Evolutionary conservation across 108 stramenopile species (phyloP), one percentile per base, ranked within the genome.

Genomic region (Mediolabrus comicus): DNA sequence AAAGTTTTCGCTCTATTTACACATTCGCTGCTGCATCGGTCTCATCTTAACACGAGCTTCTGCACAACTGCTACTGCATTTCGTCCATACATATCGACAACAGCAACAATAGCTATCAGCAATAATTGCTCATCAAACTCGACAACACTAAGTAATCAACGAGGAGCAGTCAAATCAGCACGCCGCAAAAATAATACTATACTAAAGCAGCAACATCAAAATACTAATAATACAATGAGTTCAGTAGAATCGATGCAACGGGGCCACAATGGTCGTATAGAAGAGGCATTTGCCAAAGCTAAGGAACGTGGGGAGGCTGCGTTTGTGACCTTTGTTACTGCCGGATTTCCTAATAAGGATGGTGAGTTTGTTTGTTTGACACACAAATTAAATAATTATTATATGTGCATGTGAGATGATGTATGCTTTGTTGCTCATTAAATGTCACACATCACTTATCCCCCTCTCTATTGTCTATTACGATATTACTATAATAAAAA

Each of bases 251-350:
- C 82, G 43, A 84, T 89, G 85, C 63, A 75, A 67, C 86, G 87
- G 19, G 90, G 90, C 41, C 57, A 87, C 58, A 84, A 78, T 34
- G 90, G 90, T 67, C 85, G 92, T 32, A 85, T 94, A 67, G 92
- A 94, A 61, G 80, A 83, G 55, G 89, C 90, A 28, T 95, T 95
- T 79, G 87, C 79, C n/a, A 35, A 80, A 8, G 87, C 88, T 60
- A 92, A 92, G 58, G 82, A 87, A 59, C 63, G 71, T 39, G 87
- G 87, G 2, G 90, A 91, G 81, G 94, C 94, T 27, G 94, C 92
- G 13, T 95, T 95, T 81, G 77, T 95, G 30, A 84, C 88, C 34
- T 95, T 95, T 72, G 85, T 92, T 9, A 95, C 94, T 33, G 94
- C 94, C 29, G 94, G 94, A 57, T 95, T 91, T 75, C 94, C 94